Base-by-base conservation (phyloP, 2,329 filamentous ascomycete genomes). In the Juglanconis oblonga region DNA sequence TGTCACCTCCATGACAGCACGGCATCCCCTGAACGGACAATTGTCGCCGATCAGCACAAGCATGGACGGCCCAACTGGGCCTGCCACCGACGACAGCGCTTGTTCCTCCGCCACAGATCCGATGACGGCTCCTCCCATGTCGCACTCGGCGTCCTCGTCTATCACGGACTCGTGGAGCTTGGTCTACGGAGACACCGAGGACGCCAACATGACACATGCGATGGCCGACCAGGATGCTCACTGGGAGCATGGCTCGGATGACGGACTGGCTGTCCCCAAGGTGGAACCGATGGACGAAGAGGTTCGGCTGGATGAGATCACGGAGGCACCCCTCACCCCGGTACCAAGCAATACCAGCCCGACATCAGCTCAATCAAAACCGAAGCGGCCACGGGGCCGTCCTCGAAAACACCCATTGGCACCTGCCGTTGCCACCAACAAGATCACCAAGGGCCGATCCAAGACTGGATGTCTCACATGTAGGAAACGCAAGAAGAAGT, bases 381-480 rank as follows among this genome's bases (percentile, higher is more conserved):
- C 73, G 42, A 89, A 88, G 75, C 81, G 88, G 68, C 88, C 88
- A 67, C 85, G 92, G 69, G 92, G 92, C 38, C 83, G 92, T 57
- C 92, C 92, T 54, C 83, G 92, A 73, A 96, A 96, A 76, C 87
- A 92, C 67, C 89, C 91, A 44, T 77, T 89, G 17, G 81, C 81
- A 7, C 82, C 86, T 1, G 80, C 83, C 40, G 69, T 78, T 14
- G 75, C 79, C 17, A 75, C 85, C 53, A 84, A 82, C 68, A 96
- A 95, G 71, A 76, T 90, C 55, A 87, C 90, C 60, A 96, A 96
- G 72, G 91, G 90, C 24, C 79, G 87, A 55, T 88, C 86, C 55
- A 89, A 88, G 74, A 89, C 86, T 1, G 87, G 87, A 2, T 89
- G 84, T 65, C 84, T 88, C 55, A 89, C 86, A 10, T 89, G 86